A percentile compares a stretch with the other conserved stretches of the same genome.
These are phyloP conservation scores for Annulohypoxylon nitens DNA, from an alignment of 495 filamentous ascomycete species.

Conservation along the genomic window DNA sequence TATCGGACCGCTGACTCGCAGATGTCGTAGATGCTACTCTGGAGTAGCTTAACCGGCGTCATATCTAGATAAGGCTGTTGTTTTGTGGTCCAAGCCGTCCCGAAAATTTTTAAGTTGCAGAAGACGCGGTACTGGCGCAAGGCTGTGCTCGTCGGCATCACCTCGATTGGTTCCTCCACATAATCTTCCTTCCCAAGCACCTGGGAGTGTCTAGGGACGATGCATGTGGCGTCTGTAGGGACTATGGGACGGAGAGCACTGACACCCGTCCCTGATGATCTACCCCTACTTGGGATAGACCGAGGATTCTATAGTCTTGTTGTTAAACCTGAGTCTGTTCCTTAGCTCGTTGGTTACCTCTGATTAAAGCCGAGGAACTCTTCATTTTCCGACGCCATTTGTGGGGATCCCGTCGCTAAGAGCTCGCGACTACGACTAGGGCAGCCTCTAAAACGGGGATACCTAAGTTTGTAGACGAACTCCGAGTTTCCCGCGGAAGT, in stretches of 20 bases:
- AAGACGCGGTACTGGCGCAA: slow-evolving; percentile 27
- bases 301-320: background rate
- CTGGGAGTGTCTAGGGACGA: slow-evolving; percentile 44
- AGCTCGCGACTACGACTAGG: slow-evolving; percentile 13
- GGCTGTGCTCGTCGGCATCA: slow-evolving; percentile 49
- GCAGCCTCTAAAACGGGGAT: background rate
- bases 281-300: slow-evolving; percentile 21
- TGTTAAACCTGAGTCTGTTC: background rate
- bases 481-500: slow-evolving; percentile 25
- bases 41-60: slow-evolving; percentile 36
- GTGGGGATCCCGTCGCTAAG: slow-evolving; percentile 21
- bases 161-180: slow-evolving; percentile 51
- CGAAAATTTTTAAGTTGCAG: slow-evolving; percentile 40
- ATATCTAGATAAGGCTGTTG: slow-evolving; percentile 48
- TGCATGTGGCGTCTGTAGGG: slow-evolving; percentile 47
- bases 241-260: slow-evolving; percentile 36
- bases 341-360: slow-evolving; percentile 38
- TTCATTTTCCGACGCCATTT: slow-evolving; percentile 6
- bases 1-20: slow-evolving; percentile 47
- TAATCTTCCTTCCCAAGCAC: slow-evolving; percentile 37
- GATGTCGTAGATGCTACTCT: slow-evolving; percentile 37
- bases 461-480: background rate
- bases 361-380: slow-evolving; percentile 5
- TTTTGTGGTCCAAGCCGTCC: slow-evolving; percentile 35
- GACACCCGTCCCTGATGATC: slow-evolving; percentile 38